These are phyloP conservation scores for Dipodascus albidus DNA, from an alignment of 805 yeast species.

Conservation along the genomic window DNA sequence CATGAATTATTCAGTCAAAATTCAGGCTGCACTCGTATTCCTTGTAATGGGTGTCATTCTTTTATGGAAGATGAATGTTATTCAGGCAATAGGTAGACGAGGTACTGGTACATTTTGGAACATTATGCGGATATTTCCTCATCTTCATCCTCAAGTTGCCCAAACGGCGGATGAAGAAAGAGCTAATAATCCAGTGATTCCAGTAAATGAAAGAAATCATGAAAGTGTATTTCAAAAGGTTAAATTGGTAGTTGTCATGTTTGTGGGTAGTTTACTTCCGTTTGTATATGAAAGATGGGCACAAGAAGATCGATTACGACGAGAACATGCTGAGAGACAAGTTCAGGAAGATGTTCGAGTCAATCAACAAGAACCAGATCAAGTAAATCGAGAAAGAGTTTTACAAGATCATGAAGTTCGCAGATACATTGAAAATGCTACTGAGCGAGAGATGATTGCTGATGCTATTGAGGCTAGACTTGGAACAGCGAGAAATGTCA, in stretches of 20 bases:
- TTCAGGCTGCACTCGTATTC: neutral
- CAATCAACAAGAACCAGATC: neutral
- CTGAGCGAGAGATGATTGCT: neutral
- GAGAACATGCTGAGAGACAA: neutral
- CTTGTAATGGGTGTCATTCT: neutral
- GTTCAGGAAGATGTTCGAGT: neutral
- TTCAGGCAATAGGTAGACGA: neutral
- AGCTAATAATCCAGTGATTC: neutral
- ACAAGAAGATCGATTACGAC: neutral
- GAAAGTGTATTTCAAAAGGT: neutral
- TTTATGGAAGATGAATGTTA: neutral
- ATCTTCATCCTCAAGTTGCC: neutral
- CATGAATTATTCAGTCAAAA: neutral
- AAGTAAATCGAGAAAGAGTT: neutral
- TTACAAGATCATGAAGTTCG: neutral
- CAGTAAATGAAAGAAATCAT: neutral
- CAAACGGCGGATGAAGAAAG: too few relatives aligned
- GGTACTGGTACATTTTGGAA: neutral
- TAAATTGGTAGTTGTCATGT: neutral
- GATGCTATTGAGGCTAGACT: neutral
- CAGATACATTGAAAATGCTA: neutral
- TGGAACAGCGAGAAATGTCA: neutral
- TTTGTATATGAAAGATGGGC: conserved; percentile 1
- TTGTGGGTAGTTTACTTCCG: neutral
- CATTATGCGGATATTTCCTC: neutral